Base-by-base conservation (phyloP, 163 green algal species). In the Scenedesmus sp. region DNA sequence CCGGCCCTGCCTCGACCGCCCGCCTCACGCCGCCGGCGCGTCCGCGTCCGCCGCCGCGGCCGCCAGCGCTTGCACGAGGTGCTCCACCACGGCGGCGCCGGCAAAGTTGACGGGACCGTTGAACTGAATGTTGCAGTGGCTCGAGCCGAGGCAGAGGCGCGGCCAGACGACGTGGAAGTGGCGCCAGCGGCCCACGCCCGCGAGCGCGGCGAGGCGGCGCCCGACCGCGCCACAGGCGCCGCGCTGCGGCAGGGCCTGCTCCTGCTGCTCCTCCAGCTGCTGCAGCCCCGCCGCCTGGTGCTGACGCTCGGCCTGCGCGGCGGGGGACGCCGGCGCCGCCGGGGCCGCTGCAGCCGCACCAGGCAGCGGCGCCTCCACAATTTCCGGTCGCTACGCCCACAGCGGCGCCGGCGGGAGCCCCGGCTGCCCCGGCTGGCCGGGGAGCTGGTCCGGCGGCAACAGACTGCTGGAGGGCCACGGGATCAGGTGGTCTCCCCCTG, bases 101-200 rank as follows among this genome's bases (percentile, higher is more conserved):
- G 48, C 64, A 60, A 74, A 74, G 64, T 74, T 74, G 15, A 74
- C 22, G 4, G 45, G 47, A 7, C 64, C 64, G 20, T 74, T 74
- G 44, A 62, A 74, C 63, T 73, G 65, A 31, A 75, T 75, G 31
- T 75, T 75, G 48, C 66, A 75, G 66, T 75, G 66, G 13, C 31
- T 53, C 26, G 66, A 63, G 34, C 66, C 66, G 29, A 63, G 28
- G 50, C 66, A 75, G 11, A 75, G n/a, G 48, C 66, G 47, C 11
- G 66, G 66, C 66, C 66, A 75, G 20, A 63, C 48, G 20, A 75
- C 66, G 44, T 75, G 66, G 31, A 53, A 53, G 28, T 50, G 47
- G 6, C 31, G 2, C 66, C 66, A 75, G 0, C 18, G 0, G 0
- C 42, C 64, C 26, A 63, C 47, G 14, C 9, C 26, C 33, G 48